Conservation (phyloP, 2,329 filamentous ascomycete genomes). For the Intubia oerlemansii region DNA sequence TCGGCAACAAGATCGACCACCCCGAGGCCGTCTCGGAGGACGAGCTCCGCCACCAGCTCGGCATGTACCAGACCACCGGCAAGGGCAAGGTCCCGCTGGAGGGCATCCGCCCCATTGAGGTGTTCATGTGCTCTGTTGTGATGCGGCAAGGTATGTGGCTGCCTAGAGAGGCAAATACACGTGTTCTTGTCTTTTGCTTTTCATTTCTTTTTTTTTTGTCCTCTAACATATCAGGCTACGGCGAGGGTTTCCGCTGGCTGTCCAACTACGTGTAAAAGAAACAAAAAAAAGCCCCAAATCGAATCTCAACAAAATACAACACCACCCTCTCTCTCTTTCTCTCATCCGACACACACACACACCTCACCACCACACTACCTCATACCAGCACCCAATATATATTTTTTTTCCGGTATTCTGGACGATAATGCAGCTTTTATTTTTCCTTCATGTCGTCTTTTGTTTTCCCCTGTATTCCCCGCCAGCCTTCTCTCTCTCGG, state of each 20-base stretch:
- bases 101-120: conserved; percentile 83
- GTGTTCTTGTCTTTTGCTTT: conserved; percentile 7
- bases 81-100: conserved; percentile 83
- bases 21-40: conserved; percentile 90
- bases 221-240: no score
- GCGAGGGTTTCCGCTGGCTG: conserved; percentile 78
- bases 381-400: no score
- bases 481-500: no score
- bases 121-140: conserved; percentile 98
- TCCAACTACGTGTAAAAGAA: conserved; percentile 61
- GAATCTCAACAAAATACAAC: no score
- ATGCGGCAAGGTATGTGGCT: conserved; percentile 85
- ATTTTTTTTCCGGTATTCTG: no score
- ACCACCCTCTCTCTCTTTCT: no score
- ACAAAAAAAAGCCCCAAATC: background rate
- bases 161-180: no score
- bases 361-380: no score
- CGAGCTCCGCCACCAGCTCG: conserved; percentile 76
- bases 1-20: conserved; percentile 99
- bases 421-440: no score
- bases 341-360: no score
- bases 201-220: conserved; percentile 18
- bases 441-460: no score
- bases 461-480: no score
- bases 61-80: conserved; percentile 87